phyloP scores from a whole-genome alignment of 306 rosid species.

The Cicer bijugum region DNA sequence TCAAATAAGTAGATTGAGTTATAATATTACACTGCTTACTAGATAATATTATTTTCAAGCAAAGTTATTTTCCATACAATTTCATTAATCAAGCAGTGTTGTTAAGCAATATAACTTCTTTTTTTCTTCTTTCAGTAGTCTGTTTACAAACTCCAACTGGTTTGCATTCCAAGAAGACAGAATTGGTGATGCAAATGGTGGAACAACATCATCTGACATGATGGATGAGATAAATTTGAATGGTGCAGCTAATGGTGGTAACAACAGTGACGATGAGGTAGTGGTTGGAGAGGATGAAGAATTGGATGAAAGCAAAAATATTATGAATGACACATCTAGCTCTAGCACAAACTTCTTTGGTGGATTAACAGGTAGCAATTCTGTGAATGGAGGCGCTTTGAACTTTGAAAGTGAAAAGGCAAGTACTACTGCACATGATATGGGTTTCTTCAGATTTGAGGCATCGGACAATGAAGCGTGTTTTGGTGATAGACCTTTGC shows the following conservation, averaged over 20 bases:
- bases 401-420: conserved; percentile 58
- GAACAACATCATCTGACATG: conserved; percentile 69
- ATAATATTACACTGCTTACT: no score
- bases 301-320: conserved; percentile 61
- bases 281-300: conserved; percentile 91
- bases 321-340: conserved; percentile 63
- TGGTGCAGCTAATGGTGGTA: conserved; percentile 74
- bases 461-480: conserved; percentile 65
- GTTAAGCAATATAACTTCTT: conserved; percentile 2
- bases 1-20: no score
- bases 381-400: conserved; percentile 54
- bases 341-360: conserved; percentile 54
- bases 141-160: conserved; percentile 98
- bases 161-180: conserved; percentile 94
- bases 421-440: conserved; percentile 58
- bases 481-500: conserved; percentile 78
- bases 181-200: conserved; percentile 62
- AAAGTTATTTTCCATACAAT: no score
- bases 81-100: no score
- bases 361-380: conserved; percentile 56
- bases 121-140: conserved; percentile 61
- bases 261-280: conserved; percentile 90
- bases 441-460: conserved; percentile 88
- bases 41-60: no score
- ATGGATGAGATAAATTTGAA: conserved; percentile 91